These are phyloP conservation scores for Diaporthe sp. DNA, from an alignment of 2,329 filamentous ascomycete genomes.

Conservation along the genomic window DNA sequence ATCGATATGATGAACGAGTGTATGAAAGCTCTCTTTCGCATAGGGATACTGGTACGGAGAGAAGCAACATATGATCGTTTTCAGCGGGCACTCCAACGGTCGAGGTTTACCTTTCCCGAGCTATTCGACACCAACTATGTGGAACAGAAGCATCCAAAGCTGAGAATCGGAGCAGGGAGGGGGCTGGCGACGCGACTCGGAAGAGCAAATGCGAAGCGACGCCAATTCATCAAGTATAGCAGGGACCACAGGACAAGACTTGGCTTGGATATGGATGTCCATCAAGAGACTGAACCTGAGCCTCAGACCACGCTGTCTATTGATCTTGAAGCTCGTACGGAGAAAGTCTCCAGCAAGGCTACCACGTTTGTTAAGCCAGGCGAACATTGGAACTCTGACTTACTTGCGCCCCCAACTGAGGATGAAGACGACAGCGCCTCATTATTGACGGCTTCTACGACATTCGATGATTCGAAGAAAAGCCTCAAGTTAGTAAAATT, in stretches of 20 bases:
- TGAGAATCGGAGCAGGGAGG: neutral
- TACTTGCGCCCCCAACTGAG: neutral
- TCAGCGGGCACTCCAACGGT: neutral
- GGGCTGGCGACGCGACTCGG: neutral
- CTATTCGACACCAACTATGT: neutral
- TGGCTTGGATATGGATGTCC: too few relatives aligned
- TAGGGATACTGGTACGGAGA: too few relatives aligned
- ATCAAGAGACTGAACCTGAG: neutral
- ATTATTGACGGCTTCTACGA: neutral
- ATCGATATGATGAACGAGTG: neutral
- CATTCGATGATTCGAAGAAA: neutral
- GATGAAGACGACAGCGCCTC: neutral
- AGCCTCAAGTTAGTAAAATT: neutral
- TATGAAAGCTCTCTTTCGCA: neutral
- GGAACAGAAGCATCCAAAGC: conserved; percentile 1
- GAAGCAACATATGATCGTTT: too few relatives aligned
- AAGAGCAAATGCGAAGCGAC: neutral
- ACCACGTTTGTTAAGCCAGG: neutral
- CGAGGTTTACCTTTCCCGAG: neutral
- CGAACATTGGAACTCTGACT: neutral
- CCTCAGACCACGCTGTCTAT: neutral
- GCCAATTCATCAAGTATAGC: neutral
- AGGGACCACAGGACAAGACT: neutral
- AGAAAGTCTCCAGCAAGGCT: neutral
- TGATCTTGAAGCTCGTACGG: neutral